Evolutionary conservation across 2,329 filamentous ascomycete genomes (phyloP).

Genomic region (Leptographium lundbergii): DNA sequence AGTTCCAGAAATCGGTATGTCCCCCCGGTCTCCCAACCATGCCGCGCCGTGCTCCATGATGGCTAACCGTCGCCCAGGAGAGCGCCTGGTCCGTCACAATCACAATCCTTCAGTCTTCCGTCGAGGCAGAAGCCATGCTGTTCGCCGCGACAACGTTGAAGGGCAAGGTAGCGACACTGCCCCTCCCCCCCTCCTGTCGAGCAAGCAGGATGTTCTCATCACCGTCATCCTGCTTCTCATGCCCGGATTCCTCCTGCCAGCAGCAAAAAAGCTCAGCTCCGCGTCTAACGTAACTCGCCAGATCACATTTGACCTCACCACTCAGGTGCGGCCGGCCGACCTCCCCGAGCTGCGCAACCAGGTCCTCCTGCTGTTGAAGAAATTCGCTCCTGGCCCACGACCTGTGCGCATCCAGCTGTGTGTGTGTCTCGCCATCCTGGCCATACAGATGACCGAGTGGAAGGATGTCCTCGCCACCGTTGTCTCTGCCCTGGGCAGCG

Average conservation of each 20-base stretch:
- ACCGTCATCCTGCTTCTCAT: not conserved
- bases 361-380: slow-evolving; percentile 66
- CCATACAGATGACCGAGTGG: slow-evolving; percentile 93
- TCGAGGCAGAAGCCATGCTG: slow-evolving; percentile 74
- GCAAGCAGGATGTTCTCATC: not conserved
- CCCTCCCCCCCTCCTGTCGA: slow-evolving; percentile 10
- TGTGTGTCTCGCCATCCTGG: slow-evolving; percentile 85
- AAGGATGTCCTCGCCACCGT: slow-evolving; percentile 81
- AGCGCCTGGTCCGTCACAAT: slow-evolving; percentile 87
- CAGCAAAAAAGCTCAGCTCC: not conserved
- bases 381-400: slow-evolving; percentile 71
- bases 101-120: slow-evolving; percentile 69
- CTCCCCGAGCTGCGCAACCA: slow-evolving; percentile 71
- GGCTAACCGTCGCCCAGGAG: slow-evolving; percentile 39
- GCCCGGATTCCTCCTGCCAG: slow-evolving; percentile 1
- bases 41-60: slow-evolving; percentile 7
- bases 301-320: slow-evolving; percentile 88
- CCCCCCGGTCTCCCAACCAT: not conserved
- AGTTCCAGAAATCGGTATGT: slow-evolving; percentile 95
- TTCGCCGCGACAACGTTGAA: slow-evolving; percentile 96
- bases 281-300: slow-evolving; percentile 23
- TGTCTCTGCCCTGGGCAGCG: slow-evolving; percentile 63
- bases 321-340: slow-evolving; percentile 69
- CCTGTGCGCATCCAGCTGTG: slow-evolving; percentile 83
- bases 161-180: slow-evolving; percentile 61